A percentile compares a stretch with the other conserved stretches of the same genome.
These are phyloP conservation scores for Moesziomyces globuligerus DNA, from an alignment of 1,284 basidiomycete genomes.

Conservation along the genomic window DNA sequence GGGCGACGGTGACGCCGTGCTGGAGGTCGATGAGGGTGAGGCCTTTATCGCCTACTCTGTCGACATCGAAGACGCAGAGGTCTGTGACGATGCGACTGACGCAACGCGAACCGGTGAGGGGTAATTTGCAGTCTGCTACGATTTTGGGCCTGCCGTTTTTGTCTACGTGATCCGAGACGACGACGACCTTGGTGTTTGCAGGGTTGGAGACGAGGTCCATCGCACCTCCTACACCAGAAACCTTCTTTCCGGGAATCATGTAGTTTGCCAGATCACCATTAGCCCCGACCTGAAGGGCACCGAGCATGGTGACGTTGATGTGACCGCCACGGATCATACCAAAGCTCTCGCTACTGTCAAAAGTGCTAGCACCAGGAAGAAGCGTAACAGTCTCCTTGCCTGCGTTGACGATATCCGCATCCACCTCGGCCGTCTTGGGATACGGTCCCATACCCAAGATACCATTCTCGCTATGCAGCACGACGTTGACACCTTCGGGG, in stretches of 20 bases:
- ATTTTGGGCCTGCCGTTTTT: conserved; percentile 91
- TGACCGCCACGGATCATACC: conserved; percentile 95
- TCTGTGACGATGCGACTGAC: conserved; percentile 93
- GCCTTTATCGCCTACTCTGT: conserved; percentile 75
- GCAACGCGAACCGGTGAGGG: conserved; percentile 84
- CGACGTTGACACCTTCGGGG: conserved; percentile 58
- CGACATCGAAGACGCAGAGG: conserved; percentile 84
- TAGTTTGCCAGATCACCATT: conserved; percentile 97
- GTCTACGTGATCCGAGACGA: conserved; percentile 86
- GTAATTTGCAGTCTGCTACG: conserved; percentile 81
- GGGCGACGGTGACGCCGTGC: conserved; percentile 82
- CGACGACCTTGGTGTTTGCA: conserved; percentile 71
- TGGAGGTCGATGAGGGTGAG: conserved; percentile 84
- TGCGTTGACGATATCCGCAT: conserved; percentile 72
- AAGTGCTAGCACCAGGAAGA: conserved; percentile 88
- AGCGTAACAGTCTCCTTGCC: conserved; percentile 86
- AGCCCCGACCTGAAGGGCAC: conserved; percentile 92
- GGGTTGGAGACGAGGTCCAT: conserved; percentile 76
- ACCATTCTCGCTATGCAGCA: conserved; percentile 64
- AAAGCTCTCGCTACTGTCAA: conserved; percentile 91
- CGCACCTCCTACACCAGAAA: conserved; percentile 84
- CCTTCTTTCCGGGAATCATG: conserved; percentile 92
- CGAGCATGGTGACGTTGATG: conserved; percentile 89
- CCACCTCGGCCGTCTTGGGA: conserved; percentile 47
- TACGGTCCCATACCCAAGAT: conserved; percentile 65